Evolutionary conservation across 2,329 filamentous ascomycete species (phyloP), one percentile per base, ranked within the genome.

Genomic region (Pestalotiopsis fici): DNA sequence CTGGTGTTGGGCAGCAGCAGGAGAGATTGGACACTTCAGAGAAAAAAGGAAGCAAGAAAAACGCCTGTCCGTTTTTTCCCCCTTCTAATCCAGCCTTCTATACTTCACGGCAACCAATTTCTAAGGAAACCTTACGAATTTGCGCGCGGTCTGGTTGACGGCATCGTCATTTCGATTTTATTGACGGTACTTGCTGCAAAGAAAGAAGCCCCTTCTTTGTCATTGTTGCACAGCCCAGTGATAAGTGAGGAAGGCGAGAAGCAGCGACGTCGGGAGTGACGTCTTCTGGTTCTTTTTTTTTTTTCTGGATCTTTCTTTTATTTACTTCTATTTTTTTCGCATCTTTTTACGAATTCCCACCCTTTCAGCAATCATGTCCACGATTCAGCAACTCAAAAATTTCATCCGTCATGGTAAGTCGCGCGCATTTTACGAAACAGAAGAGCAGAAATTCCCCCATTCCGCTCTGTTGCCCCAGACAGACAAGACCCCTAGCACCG

Each of bases 331-430:
- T 21, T n/a, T 21, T 25, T n/a, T 50, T 23, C 6, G 15, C 43
- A 5, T 9, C 18, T 50, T 6, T 25, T 13, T 55, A 13, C 50
- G 50, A 55, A 50, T 21, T 18, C 5, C n/a, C 18, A n/a, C 35
- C 27, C 43, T n/a, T 21, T 50, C 43, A 50, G 67, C 69, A 43
- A 67, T 71, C 79, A 73, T 90, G 88, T 90, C 88, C 76, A 89
- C 88, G 72, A 97, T 98, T 83, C 95, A 98, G 84, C 96, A 96
- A 79, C 89, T 98, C 75, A 98, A 98, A 83, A 98, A 98, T 82
- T 97, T 98, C 82, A 96, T 98, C 82, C 93, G 95, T 73, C 95
- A 98, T 86, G 95, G 88, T 90, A 83, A 66, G 84, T 75, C 39
- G 31, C 27, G 57, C 65, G 37, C 62, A 43, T 31, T 65, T 65